Evolutionary conservation across 495 filamentous ascomycete species (phyloP), one percentile per base, ranked within the genome.

Genomic region (Cercophora sp.): DNA sequence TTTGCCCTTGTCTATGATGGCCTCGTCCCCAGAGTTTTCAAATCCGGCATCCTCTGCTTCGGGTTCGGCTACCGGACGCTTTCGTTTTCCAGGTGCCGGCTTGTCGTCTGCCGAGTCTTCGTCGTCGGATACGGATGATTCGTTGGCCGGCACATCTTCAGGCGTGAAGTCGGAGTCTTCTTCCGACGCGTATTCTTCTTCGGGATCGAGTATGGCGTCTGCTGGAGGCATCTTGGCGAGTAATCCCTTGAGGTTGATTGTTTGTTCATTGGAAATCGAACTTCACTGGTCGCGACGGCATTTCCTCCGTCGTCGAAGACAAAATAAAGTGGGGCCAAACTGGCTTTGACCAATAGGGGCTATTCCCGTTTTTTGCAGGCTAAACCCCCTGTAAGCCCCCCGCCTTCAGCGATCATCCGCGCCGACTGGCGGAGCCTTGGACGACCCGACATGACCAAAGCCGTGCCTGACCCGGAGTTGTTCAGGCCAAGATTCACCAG

Each of bases 151-250:
- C n/a, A 64, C 77, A 8, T 73, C 75, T 44, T 79, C 80, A 15
- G 85, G 79, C 34, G 85, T 79, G 57, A 89, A 89, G 61, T 91
- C 87, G 41, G 82, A 83, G 60, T 91, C 87, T 59, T 89, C 85
- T 15, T 79, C 79, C 20, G 86, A 89, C 48, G 82, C 75, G 56
- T 89, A 90, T 19, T 78, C 71, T 22, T 85, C 80, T 29, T 76
- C 73, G 13, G 32, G 36, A 10, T 51, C 52, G 2, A 56, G 37
- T 0, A 63, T 43, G 2, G 37, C 23, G 9, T 59, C 60, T 29
- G 59, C 41, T 11, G 61, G 50, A 47, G 59, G 54, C 48, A 43
- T 63, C 13, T n/a, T n/a, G n/a, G n/a, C n/a, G n/a, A n/a, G n/a
- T n/a, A n/a, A n/a, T n/a, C n/a, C n/a, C n/a, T n/a, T n/a, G n/a